These are phyloP conservation scores for Mariannaea sp. DNA, from an alignment of 2,329 filamentous ascomycete genomes.

Conservation along the genomic window DNA sequence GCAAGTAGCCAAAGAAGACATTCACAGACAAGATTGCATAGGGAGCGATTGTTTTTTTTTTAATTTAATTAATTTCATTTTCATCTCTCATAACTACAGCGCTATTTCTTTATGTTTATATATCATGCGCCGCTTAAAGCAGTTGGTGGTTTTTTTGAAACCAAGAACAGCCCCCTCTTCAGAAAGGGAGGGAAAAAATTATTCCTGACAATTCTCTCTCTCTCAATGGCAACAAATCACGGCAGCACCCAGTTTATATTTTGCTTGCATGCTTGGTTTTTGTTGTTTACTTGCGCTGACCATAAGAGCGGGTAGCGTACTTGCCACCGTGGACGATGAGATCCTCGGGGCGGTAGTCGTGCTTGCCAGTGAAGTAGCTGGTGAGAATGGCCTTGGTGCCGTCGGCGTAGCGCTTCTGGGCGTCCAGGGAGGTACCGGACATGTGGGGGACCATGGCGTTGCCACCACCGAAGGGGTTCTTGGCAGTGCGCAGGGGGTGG, in stretches of 20 bases:
- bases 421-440: constrained; percentile 98
- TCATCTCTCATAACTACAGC: constrained; percentile 10
- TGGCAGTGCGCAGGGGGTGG: constrained; percentile 88
- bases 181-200: too few species aligned
- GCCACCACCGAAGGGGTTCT: constrained; percentile 94
- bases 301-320: constrained; percentile 94
- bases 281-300: constrained; percentile 59
- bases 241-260: not conserved
- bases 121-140: constrained; percentile 1
- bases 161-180: constrained; percentile 5
- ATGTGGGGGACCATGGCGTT: constrained; percentile 99
- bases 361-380: constrained; percentile 84
- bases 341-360: constrained; percentile 89
- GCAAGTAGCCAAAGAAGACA: too few species aligned
- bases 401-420: constrained; percentile 87
- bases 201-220: too few species aligned
- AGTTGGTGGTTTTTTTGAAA: not conserved
- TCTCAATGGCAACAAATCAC: not conserved
- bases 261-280: too few species aligned
- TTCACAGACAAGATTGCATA: not conserved
- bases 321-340: constrained; percentile 88
- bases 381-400: constrained; percentile 89
- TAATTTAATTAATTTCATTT: constrained; percentile 10
- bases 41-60: not conserved
- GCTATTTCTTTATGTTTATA: constrained; percentile 3